A percentile compares a stretch with the other conserved stretches of the same genome.
phyloP scores from a whole-genome alignment of 2,329 filamentous ascomycete species.

The Fusarium kyushuense region DNA sequence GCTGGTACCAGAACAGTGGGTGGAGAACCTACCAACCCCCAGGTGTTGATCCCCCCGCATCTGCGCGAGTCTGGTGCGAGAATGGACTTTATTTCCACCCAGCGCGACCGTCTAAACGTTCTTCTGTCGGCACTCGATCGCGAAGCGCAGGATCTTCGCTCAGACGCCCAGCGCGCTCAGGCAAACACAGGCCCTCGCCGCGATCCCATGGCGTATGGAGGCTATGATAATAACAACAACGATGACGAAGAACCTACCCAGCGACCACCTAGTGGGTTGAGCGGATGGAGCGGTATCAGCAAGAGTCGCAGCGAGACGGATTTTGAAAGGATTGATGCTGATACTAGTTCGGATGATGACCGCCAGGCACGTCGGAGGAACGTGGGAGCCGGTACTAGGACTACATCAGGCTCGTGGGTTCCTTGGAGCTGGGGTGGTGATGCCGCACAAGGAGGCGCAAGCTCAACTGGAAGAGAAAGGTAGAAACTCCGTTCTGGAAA shows the following conservation, averaged over 20 bases:
- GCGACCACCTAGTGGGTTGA: conserved; percentile 62
- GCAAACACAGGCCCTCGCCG: conserved; percentile 40
- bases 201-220: conserved; percentile 44
- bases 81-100: conserved; percentile 79
- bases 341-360: conserved; percentile 71
- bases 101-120: conserved; percentile 80
- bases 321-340: conserved; percentile 88
- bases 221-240: conserved; percentile 47
- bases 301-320: conserved; percentile 89
- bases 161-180: conserved; percentile 49
- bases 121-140: conserved; percentile 82
- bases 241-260: conserved; percentile 54
- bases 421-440: conserved; percentile 60
- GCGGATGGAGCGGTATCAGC: conserved; percentile 68
- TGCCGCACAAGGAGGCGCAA: conserved; percentile 40
- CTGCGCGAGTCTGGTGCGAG: conserved; percentile 74
- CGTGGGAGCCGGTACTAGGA: conserved; percentile 38
- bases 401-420: conserved; percentile 59
- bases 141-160: conserved; percentile 74
- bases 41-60: conserved; percentile 76
- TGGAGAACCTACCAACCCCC: conserved; percentile 55
- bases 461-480: conserved; percentile 55
- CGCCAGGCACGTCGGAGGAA: conserved; percentile 53
- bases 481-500: conserved; percentile 45
- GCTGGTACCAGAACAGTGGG: conserved; percentile 48